A percentile compares a stretch with the other conserved stretches of the same genome.
Conservation (phyloP, 2,329 filamentous ascomycete genomes). For the Monilinia aucupariae region DNA sequence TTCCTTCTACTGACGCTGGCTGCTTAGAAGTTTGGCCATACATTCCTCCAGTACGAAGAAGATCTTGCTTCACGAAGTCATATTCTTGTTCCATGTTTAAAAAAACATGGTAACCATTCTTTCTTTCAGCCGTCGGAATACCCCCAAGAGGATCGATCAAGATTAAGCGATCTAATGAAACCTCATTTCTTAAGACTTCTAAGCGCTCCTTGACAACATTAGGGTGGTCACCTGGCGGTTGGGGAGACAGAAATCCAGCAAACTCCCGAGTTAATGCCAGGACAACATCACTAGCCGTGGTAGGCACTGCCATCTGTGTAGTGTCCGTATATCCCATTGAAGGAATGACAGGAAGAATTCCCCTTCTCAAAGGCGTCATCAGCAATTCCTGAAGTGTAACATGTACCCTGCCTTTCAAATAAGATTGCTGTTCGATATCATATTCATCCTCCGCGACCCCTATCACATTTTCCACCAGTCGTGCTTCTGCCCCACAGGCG, state of each 20-base stretch:
- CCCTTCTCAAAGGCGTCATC: constrained; percentile 59
- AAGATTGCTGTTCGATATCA: constrained; percentile 9
- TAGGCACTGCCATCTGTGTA: constrained; percentile 43
- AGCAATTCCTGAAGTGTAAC: constrained; percentile 50
- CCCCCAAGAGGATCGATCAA: constrained; percentile 82
- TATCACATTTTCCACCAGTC: constrained; percentile 54
- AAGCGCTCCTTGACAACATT: constrained; percentile 38
- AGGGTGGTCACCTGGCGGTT: constrained; percentile 40
- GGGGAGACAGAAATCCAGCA: constrained; percentile 52
- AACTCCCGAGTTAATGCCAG: constrained; percentile 73
- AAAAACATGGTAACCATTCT: constrained; percentile 70
- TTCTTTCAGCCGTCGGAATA: constrained; percentile 61
- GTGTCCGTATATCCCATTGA: constrained; percentile 54
- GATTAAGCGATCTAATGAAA: constrained; percentile 77
- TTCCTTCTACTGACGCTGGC: background rate
- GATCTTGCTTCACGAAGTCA: constrained; percentile 57
- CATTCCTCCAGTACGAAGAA: constrained; percentile 36
- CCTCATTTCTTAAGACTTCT: constrained; percentile 43
- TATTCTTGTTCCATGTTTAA: constrained; percentile 94
- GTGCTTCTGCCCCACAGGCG: constrained; percentile 60
- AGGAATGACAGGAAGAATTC: constrained; percentile 65
- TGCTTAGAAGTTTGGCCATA: background rate
- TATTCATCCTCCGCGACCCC: constrained; percentile 28
- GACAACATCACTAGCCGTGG: constrained; percentile 59
- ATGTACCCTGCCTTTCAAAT: constrained; percentile 26